Base-by-base conservation (phyloP, 2,329 filamentous ascomycete genomes). In the Harringtonia lauricola region DNA sequence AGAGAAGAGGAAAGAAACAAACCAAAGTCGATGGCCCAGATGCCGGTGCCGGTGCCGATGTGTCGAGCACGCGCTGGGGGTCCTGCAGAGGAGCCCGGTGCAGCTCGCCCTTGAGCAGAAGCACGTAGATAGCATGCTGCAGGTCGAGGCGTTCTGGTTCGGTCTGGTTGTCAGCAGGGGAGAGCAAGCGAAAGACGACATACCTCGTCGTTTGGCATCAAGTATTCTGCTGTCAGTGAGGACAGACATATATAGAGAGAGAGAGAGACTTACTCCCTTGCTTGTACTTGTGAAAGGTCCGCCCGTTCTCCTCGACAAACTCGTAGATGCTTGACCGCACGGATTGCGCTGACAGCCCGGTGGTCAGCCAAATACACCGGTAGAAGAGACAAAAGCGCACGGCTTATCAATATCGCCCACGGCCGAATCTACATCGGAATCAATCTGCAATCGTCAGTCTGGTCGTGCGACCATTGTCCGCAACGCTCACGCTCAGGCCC, bases 1-100 rank as follows among this genome's bases (percentile, higher is more conserved):
- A 4, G 34, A 36, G 34, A 38, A 17, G 22, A 38, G 2, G n/a
- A 19, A 10, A 21, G 19, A 4, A 29, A 42, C 36, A 6, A 13
- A 52, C 51, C 46, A 38, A 49, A 51, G 18, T 52, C 50, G 38
- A 52, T 52, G 31, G 53, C 49, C 52, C 53, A 54, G 22, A 51
- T 52, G 22, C 52, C 52, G 10, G 51, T 55, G n/a, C 52, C 52
- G 1, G 51, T 52, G 21, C 46, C 44, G 2, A 47, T 19, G n/a
- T 19, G n/a, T 50, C 53, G 4, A 55, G 36, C 1, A 52, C 51
- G 14, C 47, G 50, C 31, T 49, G 40, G 3, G 48, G 47, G 9
- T 50, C 38, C 6, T 44, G 3, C 2, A 55, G 26, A 2, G 53
- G 52, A 8, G 52, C 48, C 13, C 52, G 48, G 22, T 24, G 36